Percentiles rank a stretch among this genome's conserved stretches.
phyloP scores from a whole-genome alignment of 192 early-diverging fungal genomes.

The Umbelopsis sp. region DNA sequence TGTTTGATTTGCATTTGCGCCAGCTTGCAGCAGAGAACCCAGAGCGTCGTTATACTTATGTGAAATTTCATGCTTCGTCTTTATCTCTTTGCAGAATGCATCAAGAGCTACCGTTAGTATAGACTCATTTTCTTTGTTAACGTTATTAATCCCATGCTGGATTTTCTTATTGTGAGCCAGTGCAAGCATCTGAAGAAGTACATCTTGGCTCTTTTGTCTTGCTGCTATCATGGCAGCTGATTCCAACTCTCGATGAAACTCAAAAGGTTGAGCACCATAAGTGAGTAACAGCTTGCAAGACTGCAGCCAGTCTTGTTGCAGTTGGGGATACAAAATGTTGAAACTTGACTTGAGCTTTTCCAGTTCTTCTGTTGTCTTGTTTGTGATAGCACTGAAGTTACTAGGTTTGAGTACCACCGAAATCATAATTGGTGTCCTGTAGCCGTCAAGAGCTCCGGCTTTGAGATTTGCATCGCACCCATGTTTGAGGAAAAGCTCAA shows the following conservation, averaged over 20 bases:
- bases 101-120: constrained; percentile 8
- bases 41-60: not conserved
- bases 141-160: constrained; percentile 18
- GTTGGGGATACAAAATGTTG: constrained; percentile 21
- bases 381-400: constrained; percentile 4
- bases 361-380: not conserved
- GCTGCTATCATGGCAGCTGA: constrained; percentile 27
- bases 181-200: constrained; percentile 2
- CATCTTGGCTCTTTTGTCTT: not conserved
- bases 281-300: not conserved
- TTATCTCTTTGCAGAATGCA: not conserved
- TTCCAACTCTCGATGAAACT: not conserved
- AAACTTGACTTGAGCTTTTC: constrained; percentile 25
- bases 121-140: not conserved
- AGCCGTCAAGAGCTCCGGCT: not conserved
- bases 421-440: constrained; percentile 22
- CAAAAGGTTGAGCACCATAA: constrained; percentile 25
- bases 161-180: not conserved
- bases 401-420: constrained; percentile 9
- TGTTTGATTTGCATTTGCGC: constrained; percentile 11
- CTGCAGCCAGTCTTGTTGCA: not conserved
- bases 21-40: not conserved
- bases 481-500: constrained; percentile 28
- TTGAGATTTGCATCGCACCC: constrained; percentile 27
- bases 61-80: not conserved